phyloP scores from a whole-genome alignment of 2,329 filamentous ascomycete genomes.

The Raffaelea arxii region DNA sequence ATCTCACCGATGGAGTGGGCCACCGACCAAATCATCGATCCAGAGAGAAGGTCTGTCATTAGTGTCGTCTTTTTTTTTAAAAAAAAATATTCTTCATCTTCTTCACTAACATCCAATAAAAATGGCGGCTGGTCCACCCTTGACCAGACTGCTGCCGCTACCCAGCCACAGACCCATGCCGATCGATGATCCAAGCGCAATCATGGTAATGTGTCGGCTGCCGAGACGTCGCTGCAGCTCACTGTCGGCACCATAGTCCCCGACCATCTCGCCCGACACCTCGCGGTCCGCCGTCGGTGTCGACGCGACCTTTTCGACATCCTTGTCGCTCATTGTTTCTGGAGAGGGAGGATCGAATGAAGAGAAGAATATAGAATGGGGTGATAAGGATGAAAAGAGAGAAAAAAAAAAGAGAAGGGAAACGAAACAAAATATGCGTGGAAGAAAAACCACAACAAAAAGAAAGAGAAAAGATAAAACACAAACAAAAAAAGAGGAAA shows the following conservation, averaged over 20 bases:
- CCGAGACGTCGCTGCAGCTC: constrained; percentile 4
- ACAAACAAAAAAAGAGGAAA: no score
- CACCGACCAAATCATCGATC: constrained; percentile 3
- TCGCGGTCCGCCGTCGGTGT: no score
- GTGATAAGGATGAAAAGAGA: no score
- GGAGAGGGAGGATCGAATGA: no score
- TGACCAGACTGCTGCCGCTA: neutral
- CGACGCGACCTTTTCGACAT: no score
- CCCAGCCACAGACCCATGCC: constrained; percentile 5
- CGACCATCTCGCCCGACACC: neutral
- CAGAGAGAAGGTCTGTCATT: neutral
- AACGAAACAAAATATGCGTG: no score
- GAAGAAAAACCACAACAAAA: no score
- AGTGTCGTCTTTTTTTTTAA: neutral
- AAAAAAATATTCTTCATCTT: no score
- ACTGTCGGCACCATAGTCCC: constrained; percentile 4
- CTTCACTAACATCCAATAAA: constrained; percentile 3
- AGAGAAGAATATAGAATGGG: no score
- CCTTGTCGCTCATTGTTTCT: no score
- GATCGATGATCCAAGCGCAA: constrained; percentile 3
- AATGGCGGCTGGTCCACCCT: constrained; percentile 2
- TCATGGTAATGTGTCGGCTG: constrained; percentile 5
- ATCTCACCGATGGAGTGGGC: constrained; percentile 2
- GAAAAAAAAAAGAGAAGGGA: no score
- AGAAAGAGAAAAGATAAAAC: no score